Evolutionary conservation across 2,329 filamentous ascomycete genomes (phyloP), one percentile per base, ranked within the genome.

Genomic region (Lasiodiplodia hormozganensis): DNA sequence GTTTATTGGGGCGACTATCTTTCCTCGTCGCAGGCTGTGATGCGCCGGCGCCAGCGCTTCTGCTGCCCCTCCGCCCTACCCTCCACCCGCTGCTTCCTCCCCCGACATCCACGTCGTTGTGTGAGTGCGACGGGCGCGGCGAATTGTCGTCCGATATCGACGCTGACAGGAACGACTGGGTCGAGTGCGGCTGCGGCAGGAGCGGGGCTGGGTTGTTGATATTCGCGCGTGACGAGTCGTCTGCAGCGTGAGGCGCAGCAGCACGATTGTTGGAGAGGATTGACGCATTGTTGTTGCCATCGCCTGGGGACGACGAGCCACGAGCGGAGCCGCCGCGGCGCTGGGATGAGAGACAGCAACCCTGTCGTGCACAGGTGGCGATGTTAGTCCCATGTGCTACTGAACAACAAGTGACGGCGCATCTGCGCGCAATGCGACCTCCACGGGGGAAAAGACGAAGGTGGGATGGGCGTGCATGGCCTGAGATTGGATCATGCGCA

Each of bases 221-320:
- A 54, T 67, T 57, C 23, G 65, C 54, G 65, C 65, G 54, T 54
- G 65, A 67, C 28, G 65, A 60, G 54, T 67, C 54, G 53, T 57
- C 65, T 3, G 28, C 38, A 25, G 36, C 62, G 25, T 31, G 28
- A 14, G 53, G 18, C 28, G 7, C 28, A 31, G 64, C 36, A 28
- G 52, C 47, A 25, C 25, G 64, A 21, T 16, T 25, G 23, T 25
- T 56, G 21, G 51, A 21, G 23, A 49, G 12, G 38, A 62, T 47
- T 14, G 57, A 18, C 8, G 14, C 8, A 23, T 23, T 36, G 40
- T 36, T 43, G 25, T 8, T 31, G 58, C 43, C 31, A 40, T 7
- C 57, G 40, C 34, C 34, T n/a, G 60, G 31, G n/a, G 65, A 53
- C 40, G 65, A 52, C 16, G 43, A 47, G 43, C 43, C 43, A 47